Percentiles rank a stretch among this genome's conserved stretches.
phyloP scores from a whole-genome alignment of 768 basidiomycete species.

The Suillus hirtellus region DNA sequence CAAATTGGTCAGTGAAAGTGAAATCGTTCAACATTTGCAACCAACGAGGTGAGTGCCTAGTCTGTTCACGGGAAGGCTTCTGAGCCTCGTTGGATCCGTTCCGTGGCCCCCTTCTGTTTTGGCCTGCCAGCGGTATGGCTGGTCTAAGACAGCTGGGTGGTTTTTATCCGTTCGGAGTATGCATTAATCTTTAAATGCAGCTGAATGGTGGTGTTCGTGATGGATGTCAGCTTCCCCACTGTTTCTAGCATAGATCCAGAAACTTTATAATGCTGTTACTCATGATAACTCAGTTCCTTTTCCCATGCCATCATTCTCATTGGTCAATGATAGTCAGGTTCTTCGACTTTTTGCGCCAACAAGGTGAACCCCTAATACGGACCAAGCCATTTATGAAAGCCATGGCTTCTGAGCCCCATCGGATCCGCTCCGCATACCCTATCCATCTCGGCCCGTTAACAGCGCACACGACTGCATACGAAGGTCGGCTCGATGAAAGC shows the following conservation, averaged over 20 bases:
- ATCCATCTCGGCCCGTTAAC: background rate
- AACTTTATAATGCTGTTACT: background rate
- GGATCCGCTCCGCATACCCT: background rate
- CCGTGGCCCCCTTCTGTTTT: background rate
- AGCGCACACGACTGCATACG: background rate
- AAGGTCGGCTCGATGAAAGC: background rate
- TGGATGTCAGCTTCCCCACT: background rate
- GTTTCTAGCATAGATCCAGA: background rate
- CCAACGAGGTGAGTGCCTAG: background rate
- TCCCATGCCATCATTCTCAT: background rate
- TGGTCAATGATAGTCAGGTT: background rate
- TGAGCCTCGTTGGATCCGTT: background rate
- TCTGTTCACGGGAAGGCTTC: background rate
- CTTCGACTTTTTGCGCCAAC: background rate
- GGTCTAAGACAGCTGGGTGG: background rate
- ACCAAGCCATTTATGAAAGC: background rate
- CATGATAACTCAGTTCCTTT: background rate
- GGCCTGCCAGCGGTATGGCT: background rate
- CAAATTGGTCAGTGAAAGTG: background rate
- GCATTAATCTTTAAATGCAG: background rate
- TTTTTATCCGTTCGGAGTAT: background rate
- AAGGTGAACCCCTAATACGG: background rate
- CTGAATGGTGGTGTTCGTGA: background rate
- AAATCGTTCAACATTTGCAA: background rate
- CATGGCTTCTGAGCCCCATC: background rate